phyloP scores from a whole-genome alignment of 306 rosid genomes.

The Malus sylvestris region DNA sequence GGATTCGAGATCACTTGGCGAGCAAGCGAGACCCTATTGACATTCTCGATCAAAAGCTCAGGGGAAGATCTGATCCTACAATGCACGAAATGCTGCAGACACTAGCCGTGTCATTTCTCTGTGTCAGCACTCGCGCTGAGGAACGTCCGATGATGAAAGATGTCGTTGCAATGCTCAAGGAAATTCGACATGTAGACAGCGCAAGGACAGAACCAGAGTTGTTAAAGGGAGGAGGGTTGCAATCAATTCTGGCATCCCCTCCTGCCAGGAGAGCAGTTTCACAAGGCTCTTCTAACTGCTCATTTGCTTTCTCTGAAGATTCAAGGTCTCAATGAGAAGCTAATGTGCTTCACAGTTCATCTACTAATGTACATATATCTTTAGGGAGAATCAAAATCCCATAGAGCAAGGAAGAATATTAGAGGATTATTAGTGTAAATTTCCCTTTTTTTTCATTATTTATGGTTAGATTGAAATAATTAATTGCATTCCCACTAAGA shows the following conservation, averaged over 20 bases:
- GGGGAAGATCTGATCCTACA: slow-evolving; percentile 51
- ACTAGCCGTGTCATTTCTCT: slow-evolving; percentile 60
- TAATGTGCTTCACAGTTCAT: neutral
- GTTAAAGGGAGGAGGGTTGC: slow-evolving; percentile 35
- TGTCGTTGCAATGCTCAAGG: slow-evolving; percentile 69
- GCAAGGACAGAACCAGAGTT: slow-evolving; percentile 34
- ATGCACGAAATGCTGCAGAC: slow-evolving; percentile 75
- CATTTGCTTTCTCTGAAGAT: slow-evolving; percentile 75
- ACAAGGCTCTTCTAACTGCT: slow-evolving; percentile 61
- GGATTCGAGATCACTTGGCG: slow-evolving; percentile 69
- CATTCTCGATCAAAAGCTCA: slow-evolving; percentile 66
- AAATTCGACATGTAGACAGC: slow-evolving; percentile 40
- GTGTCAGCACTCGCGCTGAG: slow-evolving; percentile 35
- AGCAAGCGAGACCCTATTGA: slow-evolving; percentile 38
- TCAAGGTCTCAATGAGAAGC: slow-evolving; percentile 14
- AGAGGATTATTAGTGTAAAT: slow-evolving; percentile 20
- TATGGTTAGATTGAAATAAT: slow-evolving; percentile 14
- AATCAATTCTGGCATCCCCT: slow-evolving; percentile 35
- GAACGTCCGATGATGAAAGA: slow-evolving; percentile 89
- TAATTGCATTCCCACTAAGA: neutral
- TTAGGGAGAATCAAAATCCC: slow-evolving; percentile 10
- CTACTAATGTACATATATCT: slow-evolving; percentile 21
- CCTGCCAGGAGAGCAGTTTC: slow-evolving; percentile 42
- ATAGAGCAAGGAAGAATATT: slow-evolving; percentile 21
- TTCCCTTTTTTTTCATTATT: neutral